These are phyloP conservation scores for Agastache rugosa DNA, from an alignment of 257 asterid genomes.

Conservation along the genomic window DNA sequence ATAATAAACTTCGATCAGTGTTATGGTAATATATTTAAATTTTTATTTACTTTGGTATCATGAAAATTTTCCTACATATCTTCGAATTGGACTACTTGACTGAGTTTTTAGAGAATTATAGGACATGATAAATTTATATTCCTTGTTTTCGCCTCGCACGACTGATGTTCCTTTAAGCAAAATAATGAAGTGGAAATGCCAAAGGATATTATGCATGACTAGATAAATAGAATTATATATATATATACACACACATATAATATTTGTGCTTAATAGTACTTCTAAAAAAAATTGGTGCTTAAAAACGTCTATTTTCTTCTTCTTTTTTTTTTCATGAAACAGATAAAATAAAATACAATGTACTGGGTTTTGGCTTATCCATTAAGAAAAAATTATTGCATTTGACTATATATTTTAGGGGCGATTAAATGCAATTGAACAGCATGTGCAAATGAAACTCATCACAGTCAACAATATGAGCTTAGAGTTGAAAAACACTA, in stretches of 20 bases:
- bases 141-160: no score
- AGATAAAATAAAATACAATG: no score
- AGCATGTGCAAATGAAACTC: conserved; percentile 30
- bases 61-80: background rate
- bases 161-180: no score
- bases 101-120: background rate
- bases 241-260: no score
- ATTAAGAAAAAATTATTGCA: conserved; percentile 2
- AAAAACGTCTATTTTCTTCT: no score
- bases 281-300: no score
- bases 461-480: conserved; percentile 24
- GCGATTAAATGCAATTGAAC: background rate
- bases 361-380: background rate
- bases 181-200: background rate
- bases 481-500: conserved; percentile 27
- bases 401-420: conserved; percentile 30
- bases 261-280: no score
- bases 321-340: no score
- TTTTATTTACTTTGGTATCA: background rate
- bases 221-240: no score
- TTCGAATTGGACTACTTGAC: background rate
- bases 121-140: no score
- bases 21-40: background rate
- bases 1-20: background rate
- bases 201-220: no score